phyloP scores from a whole-genome alignment of 176 grass and related monocot species.

The Ananas comosus region DNA sequence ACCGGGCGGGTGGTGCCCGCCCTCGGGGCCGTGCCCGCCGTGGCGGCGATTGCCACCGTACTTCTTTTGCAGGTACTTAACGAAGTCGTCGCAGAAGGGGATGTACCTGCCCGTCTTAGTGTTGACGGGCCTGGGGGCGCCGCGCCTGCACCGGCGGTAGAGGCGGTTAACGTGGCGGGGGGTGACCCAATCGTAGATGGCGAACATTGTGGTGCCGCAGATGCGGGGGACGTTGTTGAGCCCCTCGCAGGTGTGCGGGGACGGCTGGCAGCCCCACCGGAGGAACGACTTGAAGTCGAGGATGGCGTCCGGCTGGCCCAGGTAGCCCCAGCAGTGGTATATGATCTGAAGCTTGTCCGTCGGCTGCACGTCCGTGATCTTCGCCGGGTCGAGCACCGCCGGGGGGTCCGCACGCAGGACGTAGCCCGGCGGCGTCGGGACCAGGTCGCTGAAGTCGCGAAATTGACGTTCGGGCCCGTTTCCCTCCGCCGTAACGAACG shows the following conservation, averaged over 20 bases:
- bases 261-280: constrained; percentile 17
- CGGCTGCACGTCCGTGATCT: not conserved
- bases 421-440: not conserved
- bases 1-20: no score
- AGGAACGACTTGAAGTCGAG: constrained; percentile 9
- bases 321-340: not conserved
- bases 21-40: no score
- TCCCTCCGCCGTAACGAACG: no score
- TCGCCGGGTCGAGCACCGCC: not conserved
- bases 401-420: not conserved
- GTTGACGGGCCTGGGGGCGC: not conserved
- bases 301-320: not conserved
- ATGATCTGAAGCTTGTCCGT: not conserved
- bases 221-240: not conserved
- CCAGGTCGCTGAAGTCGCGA: no score
- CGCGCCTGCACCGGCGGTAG: not conserved
- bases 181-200: not conserved
- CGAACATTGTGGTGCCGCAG: not conserved
- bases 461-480: no score
- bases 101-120: not conserved
- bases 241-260: constrained; percentile 6
- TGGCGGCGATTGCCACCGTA: not conserved
- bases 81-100: not conserved
- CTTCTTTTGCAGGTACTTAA: not conserved
- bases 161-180: not conserved